phyloP scores from a whole-genome alignment of 2,329 filamentous ascomycete genomes.

The Fusarium sp. region DNA sequence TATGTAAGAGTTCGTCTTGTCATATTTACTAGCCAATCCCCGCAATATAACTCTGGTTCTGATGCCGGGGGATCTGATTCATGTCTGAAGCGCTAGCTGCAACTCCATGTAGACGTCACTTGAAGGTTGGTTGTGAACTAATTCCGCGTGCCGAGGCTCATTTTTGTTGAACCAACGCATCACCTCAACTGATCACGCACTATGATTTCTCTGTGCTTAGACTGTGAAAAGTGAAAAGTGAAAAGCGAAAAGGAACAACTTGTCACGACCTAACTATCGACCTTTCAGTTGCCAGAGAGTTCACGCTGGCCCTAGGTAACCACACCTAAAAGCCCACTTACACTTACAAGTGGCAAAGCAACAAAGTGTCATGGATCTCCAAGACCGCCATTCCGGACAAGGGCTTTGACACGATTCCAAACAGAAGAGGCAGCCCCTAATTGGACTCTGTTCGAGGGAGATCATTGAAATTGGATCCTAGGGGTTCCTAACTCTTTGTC shows the following conservation, averaged over 20 bases:
- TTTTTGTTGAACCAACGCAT: slow-evolving; percentile 6
- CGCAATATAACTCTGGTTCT: neutral
- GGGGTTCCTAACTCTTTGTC: slow-evolving; percentile 12
- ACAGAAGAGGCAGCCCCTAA: neutral
- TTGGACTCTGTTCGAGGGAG: slow-evolving; percentile 6
- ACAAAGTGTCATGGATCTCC: slow-evolving; percentile 31
- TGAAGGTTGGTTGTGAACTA: neutral
- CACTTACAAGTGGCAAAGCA: slow-evolving; percentile 25
- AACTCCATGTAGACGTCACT: slow-evolving; percentile 15
- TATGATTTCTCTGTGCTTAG: neutral
- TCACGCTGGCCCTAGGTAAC: slow-evolving; percentile 2
- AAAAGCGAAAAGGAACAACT: neutral
- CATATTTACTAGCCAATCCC: neutral
- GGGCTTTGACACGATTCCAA: slow-evolving; percentile 11
- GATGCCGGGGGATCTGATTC: neutral
- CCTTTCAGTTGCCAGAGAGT: neutral
- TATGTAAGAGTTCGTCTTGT: neutral
- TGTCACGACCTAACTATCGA: neutral
- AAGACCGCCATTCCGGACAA: slow-evolving; percentile 9
- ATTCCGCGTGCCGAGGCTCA: slow-evolving; percentile 23
- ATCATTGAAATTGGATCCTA: neutral
- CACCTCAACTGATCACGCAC: neutral
- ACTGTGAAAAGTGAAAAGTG: neutral
- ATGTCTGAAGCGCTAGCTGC: slow-evolving; percentile 9
- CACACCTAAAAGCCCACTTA: slow-evolving; percentile 7